Conservation (phyloP, 176 grass and related monocot species). For the Triticum aestivum region IWGSC_CS_RefSeq_v2.1 NC_057795.1:332103565-332104064, state of each 20-base stretch:
- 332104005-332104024: conserved; percentile 49
- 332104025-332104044: conserved; percentile 42
- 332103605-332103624: conserved; percentile 79
- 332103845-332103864: conserved; percentile 85
- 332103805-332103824: conserved; percentile 18
- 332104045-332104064: conserved; percentile 22
- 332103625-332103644: conserved; percentile 84
- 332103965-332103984: conserved; percentile 33
- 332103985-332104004: conserved; percentile 39
- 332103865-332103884: conserved; percentile 72
- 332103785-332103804: conserved; percentile 54
- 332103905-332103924: conserved; percentile 14
- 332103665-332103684: conserved; percentile 72
- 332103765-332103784: conserved; percentile 82
- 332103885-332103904: conserved; percentile 31
- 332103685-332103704: conserved; percentile 88
- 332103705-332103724: conserved; percentile 70
- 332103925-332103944: conserved; percentile 37
- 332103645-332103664: conserved; percentile 92
- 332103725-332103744: conserved; percentile 88
- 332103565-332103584: conserved; percentile 68
- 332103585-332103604: conserved; percentile 49
- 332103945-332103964: conserved; percentile 7
- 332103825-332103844: conserved; percentile 53
- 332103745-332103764: conserved; percentile 67